Base-by-base conservation (phyloP, 768 basidiomycete genomes). In the Lepiota brunneoincarnata region DNA sequence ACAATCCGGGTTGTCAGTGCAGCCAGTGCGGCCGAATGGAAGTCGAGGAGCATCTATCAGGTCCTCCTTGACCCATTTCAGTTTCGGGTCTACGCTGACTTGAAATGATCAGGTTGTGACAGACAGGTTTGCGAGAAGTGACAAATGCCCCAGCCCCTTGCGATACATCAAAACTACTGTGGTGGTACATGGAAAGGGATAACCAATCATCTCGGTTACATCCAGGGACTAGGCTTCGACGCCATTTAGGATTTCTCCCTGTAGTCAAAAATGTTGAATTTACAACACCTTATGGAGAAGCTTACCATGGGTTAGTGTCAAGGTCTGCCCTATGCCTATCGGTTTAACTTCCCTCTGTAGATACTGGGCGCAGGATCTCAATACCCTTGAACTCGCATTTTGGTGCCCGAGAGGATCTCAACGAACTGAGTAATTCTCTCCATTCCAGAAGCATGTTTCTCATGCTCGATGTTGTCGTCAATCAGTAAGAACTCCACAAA, bases 221-320 rank as follows among this genome's bases (percentile, higher is more conserved):
- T 91, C 58, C 80, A 87, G 59, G 61, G 75, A 38, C 82, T 86
- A 64, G 89, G 88, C 2, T 89, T 89, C 66, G 86, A 87, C 45
- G 86, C 87, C 66, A 72, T 88, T 41, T 89, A 86, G n/a, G 87
- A 88, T 87, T 56, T 87, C 85, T 49, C 89, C n/a, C 89, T 2
- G 74, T 89, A 18, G 81, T 80, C 17, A 70, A 80, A 64, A 88
- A 88, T 63, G 79, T 83, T 46, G 72, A 82, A 21, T 79, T 77
- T 0, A 60, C 72, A 40, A 86, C 84, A 1, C 69, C 76, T 1
- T 86, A 87, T 62, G 87, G 88, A 24, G 82, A 87, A 58, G 74
- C 86, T 14, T 91, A 90, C 63, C 88, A 89, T 59, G 87, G 87
- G 57, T 87, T 81, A 61, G 86, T 51, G 31, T 20, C 35, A 17